Base-by-base conservation (phyloP, 164 flowering plant species). In the Vitis cinerea region DNA sequence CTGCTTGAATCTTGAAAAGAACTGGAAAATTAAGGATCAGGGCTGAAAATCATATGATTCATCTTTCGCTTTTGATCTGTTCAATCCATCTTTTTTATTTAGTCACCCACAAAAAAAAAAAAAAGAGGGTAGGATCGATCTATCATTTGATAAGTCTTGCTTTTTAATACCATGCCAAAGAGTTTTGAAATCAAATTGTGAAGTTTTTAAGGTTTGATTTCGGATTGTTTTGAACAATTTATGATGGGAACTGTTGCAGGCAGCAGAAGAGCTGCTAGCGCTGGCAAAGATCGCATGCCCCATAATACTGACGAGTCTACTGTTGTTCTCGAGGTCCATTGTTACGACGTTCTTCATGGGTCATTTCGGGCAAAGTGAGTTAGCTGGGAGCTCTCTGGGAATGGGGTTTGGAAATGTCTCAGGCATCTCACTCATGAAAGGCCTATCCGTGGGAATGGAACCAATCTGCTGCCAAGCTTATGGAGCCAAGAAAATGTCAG, bases 391-490 rank as follows among this genome's bases (percentile, higher is more conserved):
- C 49, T 72, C 89, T 1, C 78, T 88, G 0, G 86, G 84, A 0
- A 60, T 88, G 2, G 81, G 82, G 7, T 85, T 85, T 63, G 87
- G 80, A 9, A 88, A 86, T 60, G 73, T 88, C 7, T 83, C 90
- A 0, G 92, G 90, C 19, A 66, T 69, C 65, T 86, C 92, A 11
- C 61, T 88, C 65, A 65, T 85, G 60, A 83, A 83, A 65, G 92
- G 92, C 9, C 77, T 88, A 2, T 66, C 84, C 31, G 75, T 75
- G 69, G 92, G 87, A 4, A 88, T 88, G 92, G 92, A 88, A 9
- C 90, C 92, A 3, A 85, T 88, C 4, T 86, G 90, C 44, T 78
- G 81, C 71, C 92, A 88, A 74, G 90, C 92, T 5, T 88, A 50
- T 52, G 92, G 92, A 5, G 92, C 92, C 79, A 84, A 77, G 72